phyloP scores from a whole-genome alignment of 2,329 filamentous ascomycete species.

The Penicillium sp. region DNA sequence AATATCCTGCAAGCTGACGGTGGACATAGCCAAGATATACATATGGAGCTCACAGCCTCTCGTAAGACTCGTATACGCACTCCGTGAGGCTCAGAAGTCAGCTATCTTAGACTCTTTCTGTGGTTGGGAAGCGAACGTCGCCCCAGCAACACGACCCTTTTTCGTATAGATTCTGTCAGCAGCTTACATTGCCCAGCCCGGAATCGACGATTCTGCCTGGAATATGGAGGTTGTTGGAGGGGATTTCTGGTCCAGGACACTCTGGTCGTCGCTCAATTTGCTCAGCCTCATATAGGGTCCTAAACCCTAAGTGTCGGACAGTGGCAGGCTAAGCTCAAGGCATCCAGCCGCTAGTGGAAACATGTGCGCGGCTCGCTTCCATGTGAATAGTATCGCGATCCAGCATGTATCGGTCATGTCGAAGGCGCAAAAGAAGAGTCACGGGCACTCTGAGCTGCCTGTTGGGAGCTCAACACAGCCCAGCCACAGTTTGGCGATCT shows the following conservation, averaged over 20 bases:
- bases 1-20: background rate
- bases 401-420: background rate
- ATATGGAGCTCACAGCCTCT: background rate
- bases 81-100: background rate
- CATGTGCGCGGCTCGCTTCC: background rate
- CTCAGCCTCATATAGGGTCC: constrained; percentile 4
- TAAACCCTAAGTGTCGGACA: background rate
- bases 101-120: background rate
- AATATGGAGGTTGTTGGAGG: background rate
- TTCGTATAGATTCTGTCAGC: background rate
- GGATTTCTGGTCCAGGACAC: background rate
- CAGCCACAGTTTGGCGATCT: background rate
- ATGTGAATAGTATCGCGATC: background rate
- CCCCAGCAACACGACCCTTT: background rate
- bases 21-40: constrained; percentile 2
- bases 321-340: background rate
- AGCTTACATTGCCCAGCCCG: background rate
- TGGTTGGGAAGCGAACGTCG: background rate
- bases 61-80: background rate
- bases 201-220: background rate
- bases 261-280: background rate
- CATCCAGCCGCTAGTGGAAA: background rate
- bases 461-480: background rate
- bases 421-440: constrained; percentile 1
- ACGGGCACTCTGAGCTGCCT: background rate